Evolutionary conservation across 2,329 filamentous ascomycete genomes (phyloP), one percentile per base, ranked within the genome.

Genomic region (Huntiella savannae): DNA sequence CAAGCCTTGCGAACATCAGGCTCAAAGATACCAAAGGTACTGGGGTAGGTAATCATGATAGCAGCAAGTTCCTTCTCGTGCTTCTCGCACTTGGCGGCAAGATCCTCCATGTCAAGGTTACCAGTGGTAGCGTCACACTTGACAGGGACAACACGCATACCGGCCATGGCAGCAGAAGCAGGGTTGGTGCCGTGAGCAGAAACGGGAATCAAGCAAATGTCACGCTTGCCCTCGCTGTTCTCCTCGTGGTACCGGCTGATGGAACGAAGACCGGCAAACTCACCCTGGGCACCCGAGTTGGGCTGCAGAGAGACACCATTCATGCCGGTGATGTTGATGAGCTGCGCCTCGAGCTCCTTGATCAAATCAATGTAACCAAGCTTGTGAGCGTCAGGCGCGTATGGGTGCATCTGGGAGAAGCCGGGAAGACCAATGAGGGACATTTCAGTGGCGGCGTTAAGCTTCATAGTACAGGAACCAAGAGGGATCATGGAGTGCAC

Each of bases 401-500:
- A 85, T 0, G 88, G 88, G 63, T 96, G 88, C 33, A 93, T 69
- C 51, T 79, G 75, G 37, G 82, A 73, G 56, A 87, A 84, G 43
- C 79, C 75, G 1, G 78, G 75, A 63, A 77, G 79, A 1, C 82
- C 82, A 47, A 95, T 71, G 5, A 87, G 81, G 12, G 82, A 73
- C 88, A 96, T 95, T 65, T 95, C 85, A 0, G 83, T 83, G 3
- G 87, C 91, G 37, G 82, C 83, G 60, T 95, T 95, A 45, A 95
- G 76, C 69, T 96, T 96, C 88, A 96, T 96, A 11, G 88, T 96
- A 68, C 88, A 96, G 1, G 88, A 95, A 15, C 88, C 88, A 1
- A 96, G 73, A 2, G 88, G 86, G 51, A 96, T 96, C 88, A 96
- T 96, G 12, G 87, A 95, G 64, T 96, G 88, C 2, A 87, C 83